A percentile compares a stretch with the other conserved stretches of the same genome.
Conservation (phyloP, 2,329 filamentous ascomycete species). For the Penicillium sp. region DNA sequence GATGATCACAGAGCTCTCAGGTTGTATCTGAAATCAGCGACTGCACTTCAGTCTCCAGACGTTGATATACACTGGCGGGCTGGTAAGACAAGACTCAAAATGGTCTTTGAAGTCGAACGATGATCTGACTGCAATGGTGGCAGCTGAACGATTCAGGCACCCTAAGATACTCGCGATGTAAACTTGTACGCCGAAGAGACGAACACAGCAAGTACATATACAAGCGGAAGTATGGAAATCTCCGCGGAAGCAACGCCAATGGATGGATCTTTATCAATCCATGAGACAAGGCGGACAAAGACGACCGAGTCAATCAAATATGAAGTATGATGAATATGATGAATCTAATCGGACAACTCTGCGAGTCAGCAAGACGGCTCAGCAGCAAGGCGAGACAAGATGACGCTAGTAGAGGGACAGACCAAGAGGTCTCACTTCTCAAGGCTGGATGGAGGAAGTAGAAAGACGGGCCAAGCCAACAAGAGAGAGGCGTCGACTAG, state of each 20-base stretch:
- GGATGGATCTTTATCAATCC: neutral
- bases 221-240: neutral
- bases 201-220: conserved; percentile 1
- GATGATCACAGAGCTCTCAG: neutral
- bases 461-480: neutral
- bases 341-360: conserved; percentile 16
- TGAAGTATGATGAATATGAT: conserved; percentile 13
- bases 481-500: neutral
- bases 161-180: neutral
- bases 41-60: neutral
- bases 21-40: neutral
- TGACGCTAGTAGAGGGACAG: conserved; percentile 12
- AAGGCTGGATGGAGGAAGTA: neutral
- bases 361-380: neutral
- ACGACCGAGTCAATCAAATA: neutral
- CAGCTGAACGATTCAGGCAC: neutral
- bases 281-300: neutral
- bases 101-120: neutral
- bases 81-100: neutral
- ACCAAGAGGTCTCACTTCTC: neutral
- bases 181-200: neutral
- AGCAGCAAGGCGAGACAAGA: conserved; percentile 5
- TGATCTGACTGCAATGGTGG: neutral
- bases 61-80: neutral
- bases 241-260: too few species aligned